phyloP scores from a whole-genome alignment of 2,329 filamentous ascomycete genomes.

The Acrocalymma vagum region DNA sequence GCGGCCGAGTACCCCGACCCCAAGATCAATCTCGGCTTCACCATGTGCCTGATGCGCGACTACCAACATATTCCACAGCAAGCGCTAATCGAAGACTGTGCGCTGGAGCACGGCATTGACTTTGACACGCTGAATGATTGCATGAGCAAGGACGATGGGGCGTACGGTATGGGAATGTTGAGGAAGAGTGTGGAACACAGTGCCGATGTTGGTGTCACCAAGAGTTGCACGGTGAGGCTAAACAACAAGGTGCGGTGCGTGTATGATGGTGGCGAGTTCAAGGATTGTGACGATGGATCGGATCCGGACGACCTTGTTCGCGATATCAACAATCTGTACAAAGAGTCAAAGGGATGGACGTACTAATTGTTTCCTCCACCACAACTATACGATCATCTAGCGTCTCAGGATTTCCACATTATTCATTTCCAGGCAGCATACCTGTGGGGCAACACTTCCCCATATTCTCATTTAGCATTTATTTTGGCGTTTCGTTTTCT shows the following conservation, averaged over 20 bases:
- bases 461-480: too few relatives aligned
- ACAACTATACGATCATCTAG: too few relatives aligned
- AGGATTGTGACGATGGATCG: conserved; percentile 74
- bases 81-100: conserved; percentile 83
- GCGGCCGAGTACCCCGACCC: conserved; percentile 82
- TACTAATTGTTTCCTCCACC: conserved; percentile 25
- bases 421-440: too few relatives aligned
- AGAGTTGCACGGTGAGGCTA: conserved; percentile 66
- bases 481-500: too few relatives aligned
- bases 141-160: conserved; percentile 78
- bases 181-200: conserved; percentile 72
- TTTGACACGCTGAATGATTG: conserved; percentile 84
- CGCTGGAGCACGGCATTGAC: conserved; percentile 88
- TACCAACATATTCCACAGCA: conserved; percentile 81
- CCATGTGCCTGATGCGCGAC: conserved; percentile 83
- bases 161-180: conserved; percentile 72
- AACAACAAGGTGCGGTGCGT: conserved; percentile 85
- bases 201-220: conserved; percentile 55
- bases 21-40: conserved; percentile 90
- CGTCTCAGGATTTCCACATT: too few relatives aligned
- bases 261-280: conserved; percentile 80
- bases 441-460: too few relatives aligned
- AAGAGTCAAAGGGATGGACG: conserved; percentile 39
- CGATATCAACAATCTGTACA: conserved; percentile 77
- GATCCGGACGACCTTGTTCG: conserved; percentile 76